Conservation (phyloP, 495 filamentous ascomycete genomes). For the Penicillium ucsense region DNA sequence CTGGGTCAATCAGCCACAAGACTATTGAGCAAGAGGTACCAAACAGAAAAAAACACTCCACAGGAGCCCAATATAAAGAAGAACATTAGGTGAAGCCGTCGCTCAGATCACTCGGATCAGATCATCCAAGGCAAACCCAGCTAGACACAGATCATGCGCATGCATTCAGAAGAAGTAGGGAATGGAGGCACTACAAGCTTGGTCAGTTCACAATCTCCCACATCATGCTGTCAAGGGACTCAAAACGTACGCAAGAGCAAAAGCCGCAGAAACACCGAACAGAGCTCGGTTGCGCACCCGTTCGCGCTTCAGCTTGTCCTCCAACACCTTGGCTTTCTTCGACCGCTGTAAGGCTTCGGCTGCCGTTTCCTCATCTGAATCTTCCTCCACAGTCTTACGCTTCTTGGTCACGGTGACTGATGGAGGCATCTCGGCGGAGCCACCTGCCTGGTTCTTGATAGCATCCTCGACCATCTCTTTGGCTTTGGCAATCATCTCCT, state of each 20-base stretch:
- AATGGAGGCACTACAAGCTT: slow-evolving; percentile 29
- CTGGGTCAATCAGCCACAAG: too few species aligned
- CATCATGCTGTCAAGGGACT: background rate
- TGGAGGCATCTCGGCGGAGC: slow-evolving; percentile 22
- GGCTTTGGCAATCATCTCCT: slow-evolving; percentile 75
- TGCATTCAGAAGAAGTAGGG: slow-evolving; percentile 35
- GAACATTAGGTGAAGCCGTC: too few species aligned
- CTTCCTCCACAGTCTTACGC: slow-evolving; percentile 71
- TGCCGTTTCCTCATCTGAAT: slow-evolving; percentile 45
- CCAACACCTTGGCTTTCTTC: slow-evolving; percentile 68
- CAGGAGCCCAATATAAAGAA: too few species aligned
- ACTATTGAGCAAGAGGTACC: too few species aligned
- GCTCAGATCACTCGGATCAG: background rate
- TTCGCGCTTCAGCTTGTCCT: slow-evolving; percentile 70
- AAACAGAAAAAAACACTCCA: too few species aligned
- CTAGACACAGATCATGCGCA: background rate
- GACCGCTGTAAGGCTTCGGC: slow-evolving; percentile 37
- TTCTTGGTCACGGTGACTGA: slow-evolving; percentile 49
- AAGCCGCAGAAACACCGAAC: slow-evolving; percentile 71
- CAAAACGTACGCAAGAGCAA: slow-evolving; percentile 75
- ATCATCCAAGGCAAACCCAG: background rate
- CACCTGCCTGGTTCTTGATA: slow-evolving; percentile 41
- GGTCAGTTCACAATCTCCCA: slow-evolving; percentile 10
- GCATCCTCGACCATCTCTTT: slow-evolving; percentile 85
- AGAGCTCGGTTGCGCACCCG: slow-evolving; percentile 73